Base-by-base conservation (phyloP, 2,329 filamentous ascomycete species). In the Fonsecaea erecta region DNA sequence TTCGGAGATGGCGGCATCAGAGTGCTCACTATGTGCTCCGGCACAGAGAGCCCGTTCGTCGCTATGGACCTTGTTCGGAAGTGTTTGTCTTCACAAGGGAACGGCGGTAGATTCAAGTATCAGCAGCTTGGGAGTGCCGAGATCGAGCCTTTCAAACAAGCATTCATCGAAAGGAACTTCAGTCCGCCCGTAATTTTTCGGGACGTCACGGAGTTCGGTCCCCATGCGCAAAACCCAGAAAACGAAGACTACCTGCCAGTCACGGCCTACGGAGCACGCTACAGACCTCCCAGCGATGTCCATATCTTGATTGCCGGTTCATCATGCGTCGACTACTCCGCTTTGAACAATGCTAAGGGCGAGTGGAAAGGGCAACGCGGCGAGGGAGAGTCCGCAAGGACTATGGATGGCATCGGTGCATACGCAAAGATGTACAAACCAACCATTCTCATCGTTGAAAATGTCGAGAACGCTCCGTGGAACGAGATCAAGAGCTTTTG, bases 1-100 rank as follows among this genome's bases (percentile, higher is more conserved):
- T 75, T 55, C 68, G 82, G 1, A 71, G 75, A 8, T 72, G 73
- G 1, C 73, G 78, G 6, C 72, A 70, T 90, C 28, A 77, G 82
- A 8, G 79, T 93, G 28, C 90, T 84, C 0, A 94, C 91, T 0
- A 86, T 93, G 80, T 93, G 90, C 73, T 93, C 90, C 1, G 91
- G 91, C 0, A 93, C 91, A 0, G 91, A 94, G 70, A 86, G 87
- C 3, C 91, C 91, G 0, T 77, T 94, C 1, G 79, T 93, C 1
- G 88, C 88, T 0, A 73, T 92, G 14, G 78, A 86, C 14, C 79
- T 88, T 74, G 76, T 92, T 52, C 75, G 77, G 43, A 78, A 84
- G 16, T 75, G 77, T 24, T 73, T 79, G 4, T 74, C 77, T 18
- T 68, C 73, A 12, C 62, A 76, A 2, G 74, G 74, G 7, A 11